Base-by-base conservation (phyloP, 2,329 filamentous ascomycete species). In the Epichloe sylvatica region DNA sequence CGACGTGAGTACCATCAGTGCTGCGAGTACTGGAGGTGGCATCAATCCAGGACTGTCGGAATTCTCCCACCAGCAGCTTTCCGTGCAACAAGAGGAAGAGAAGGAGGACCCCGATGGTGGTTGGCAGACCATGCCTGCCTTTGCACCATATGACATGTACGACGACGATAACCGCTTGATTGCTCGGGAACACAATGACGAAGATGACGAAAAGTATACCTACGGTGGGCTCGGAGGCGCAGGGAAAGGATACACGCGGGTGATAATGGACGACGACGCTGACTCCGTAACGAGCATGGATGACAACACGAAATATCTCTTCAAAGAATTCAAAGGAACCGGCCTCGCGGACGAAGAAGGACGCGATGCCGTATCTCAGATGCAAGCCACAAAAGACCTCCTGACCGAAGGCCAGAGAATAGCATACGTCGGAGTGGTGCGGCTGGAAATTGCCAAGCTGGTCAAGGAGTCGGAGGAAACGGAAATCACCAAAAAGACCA, bases 261-360 rank as follows among this genome's bases (percentile, higher is more conserved):
- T 98, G n/a, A 79, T 94, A 54, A 77, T 95, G 59, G 92, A 98
- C 59, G 92, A 98, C 55, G 92, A 98, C 66, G 90, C 83, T 13
- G 81, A 94, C 63, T 96, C 90, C 30, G 85, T 85, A 45, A 98
- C 89, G 3, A 97, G 91, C 68, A 81, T 98, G 81, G 92, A 98
- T 62, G 92, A 98, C 51, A 91, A 97, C 60, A 98, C 92, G 0
- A 82, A 89, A 50, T 98, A 98, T 64, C 75, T 98, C 3, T 98
- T 98, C 72, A 91, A 87, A 56, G 82, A 88, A 52, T 67, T 74
- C 13, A 74, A 41, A 13, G 75, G 71, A 42, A 83, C 75, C 3
- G 76, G 69, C 59, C 77, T 75, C 51, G 72, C 72, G 21, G 55
- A 56, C 23, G 90, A 94, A 23, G 87, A 92, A 49, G 81, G 86